Conservation (phyloP, 1,284 basidiomycete genomes). For the Rhodotorula sp. region DNA sequence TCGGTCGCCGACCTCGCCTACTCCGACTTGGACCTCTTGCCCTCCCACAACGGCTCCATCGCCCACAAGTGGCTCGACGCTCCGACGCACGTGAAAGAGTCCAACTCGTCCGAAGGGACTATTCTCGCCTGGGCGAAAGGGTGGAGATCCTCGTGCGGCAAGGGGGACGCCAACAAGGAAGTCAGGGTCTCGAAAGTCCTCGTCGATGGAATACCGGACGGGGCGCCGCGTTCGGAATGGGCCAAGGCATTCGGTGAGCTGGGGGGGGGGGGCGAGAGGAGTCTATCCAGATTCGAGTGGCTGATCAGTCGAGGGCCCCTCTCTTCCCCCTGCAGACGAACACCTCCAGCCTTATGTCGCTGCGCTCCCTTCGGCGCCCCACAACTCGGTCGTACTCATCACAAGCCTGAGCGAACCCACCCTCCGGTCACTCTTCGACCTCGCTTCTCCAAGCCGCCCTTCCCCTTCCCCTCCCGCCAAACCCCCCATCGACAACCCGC, state of each 20-base stretch:
- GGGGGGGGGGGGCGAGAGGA: no score
- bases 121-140: slow-evolving; percentile 13
- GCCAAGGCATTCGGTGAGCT: slow-evolving; percentile 4
- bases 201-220: not conserved
- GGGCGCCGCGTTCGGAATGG: not conserved
- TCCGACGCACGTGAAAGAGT: not conserved
- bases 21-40: slow-evolving; percentile 8
- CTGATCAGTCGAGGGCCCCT: no score
- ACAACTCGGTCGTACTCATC: slow-evolving; percentile 22
- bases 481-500: no score
- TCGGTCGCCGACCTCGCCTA: slow-evolving; percentile 1
- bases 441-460: slow-evolving; percentile 2
- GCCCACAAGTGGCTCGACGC: slow-evolving; percentile 1
- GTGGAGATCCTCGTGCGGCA: slow-evolving; percentile 19
- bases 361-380: slow-evolving; percentile 10
- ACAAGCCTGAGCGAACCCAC: slow-evolving; percentile 13
- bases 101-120: slow-evolving; percentile 13
- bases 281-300: not conserved
- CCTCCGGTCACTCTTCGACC: slow-evolving; percentile 14
- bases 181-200: slow-evolving; percentile 10
- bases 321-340: not conserved
- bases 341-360: slow-evolving; percentile 10
- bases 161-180: slow-evolving; percentile 19
- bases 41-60: not conserved
- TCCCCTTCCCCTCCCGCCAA: not conserved